Evolutionary conservation across 257 asterid species (phyloP).

Genomic region (Thymus mandschuricus): DNA sequence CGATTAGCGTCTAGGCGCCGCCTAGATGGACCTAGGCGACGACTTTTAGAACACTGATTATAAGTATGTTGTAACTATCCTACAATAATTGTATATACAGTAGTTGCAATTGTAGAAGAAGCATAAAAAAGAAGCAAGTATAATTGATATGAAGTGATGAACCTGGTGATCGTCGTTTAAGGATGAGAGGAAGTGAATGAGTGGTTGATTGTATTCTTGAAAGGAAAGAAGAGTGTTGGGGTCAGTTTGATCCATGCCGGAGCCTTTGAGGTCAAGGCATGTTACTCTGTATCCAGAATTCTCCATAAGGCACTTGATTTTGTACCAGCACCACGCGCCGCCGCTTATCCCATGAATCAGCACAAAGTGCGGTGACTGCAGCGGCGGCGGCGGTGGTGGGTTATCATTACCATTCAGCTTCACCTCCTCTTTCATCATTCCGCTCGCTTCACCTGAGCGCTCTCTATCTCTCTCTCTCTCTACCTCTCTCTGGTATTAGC

Average conservation of each 20-base stretch:
- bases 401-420: not conserved
- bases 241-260: conserved; percentile 73
- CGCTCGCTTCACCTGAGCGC: not conserved
- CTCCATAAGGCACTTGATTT: conserved; percentile 65
- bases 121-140: too few relatives aligned
- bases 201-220: conserved; percentile 73
- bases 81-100: too few relatives aligned
- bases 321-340: conserved; percentile 97
- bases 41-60: too few relatives aligned
- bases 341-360: conserved; percentile 70
- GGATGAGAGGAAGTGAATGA: conserved; percentile 57
- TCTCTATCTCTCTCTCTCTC: conserved; percentile 28
- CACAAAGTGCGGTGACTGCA: conserved; percentile 59
- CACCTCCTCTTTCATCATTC: not conserved
- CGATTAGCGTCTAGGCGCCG: too few relatives aligned
- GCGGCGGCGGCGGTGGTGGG: too few relatives aligned
- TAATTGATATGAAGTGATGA: not conserved
- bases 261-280: conserved; percentile 76
- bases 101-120: too few relatives aligned
- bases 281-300: conserved; percentile 67
- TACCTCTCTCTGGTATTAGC: not conserved
- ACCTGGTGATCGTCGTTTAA: conserved; percentile 59
- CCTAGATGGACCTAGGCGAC: too few relatives aligned
- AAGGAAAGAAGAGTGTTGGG: conserved; percentile 62
- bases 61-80: too few relatives aligned